Conservation (phyloP, 2,329 filamentous ascomycete genomes). For the Teratosphaeria gauchensis region DNA sequence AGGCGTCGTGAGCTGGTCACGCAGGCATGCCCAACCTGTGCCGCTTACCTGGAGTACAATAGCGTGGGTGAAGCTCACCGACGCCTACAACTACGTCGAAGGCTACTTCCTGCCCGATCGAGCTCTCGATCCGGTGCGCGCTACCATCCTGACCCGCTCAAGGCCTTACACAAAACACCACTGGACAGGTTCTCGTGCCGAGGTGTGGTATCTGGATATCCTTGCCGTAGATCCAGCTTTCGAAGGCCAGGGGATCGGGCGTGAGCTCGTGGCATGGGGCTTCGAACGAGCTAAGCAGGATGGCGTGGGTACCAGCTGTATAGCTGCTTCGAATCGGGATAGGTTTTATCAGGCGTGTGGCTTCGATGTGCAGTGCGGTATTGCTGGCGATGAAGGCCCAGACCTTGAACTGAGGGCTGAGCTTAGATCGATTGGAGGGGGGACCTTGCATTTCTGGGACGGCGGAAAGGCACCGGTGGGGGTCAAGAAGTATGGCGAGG, state of each 20-base stretch:
- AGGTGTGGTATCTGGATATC: conserved; percentile 18
- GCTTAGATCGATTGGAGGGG: conserved; percentile 11
- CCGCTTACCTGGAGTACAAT: conserved; percentile 1
- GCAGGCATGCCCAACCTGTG: conserved; percentile 7
- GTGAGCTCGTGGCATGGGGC: conserved; percentile 18
- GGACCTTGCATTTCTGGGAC: conserved; percentile 18
- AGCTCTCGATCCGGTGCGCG: conserved; percentile 11
- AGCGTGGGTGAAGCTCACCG: conserved; percentile 7
- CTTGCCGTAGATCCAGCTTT: conserved; percentile 16
- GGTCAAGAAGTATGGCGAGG: conserved; percentile 11
- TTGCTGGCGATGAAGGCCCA: conserved; percentile 12
- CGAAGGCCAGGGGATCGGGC: conserved; percentile 16
- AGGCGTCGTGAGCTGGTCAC: conserved; percentile 18
- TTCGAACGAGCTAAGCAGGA: conserved; percentile 27
- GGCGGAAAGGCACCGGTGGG: conserved; percentile 11
- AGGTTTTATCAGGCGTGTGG: conserved; percentile 19
- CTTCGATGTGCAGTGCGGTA: conserved; percentile 14
- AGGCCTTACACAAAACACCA: conserved; percentile 13
- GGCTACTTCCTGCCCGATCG: conserved; percentile 15
- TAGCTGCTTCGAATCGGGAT: conserved; percentile 16
- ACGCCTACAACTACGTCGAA: conserved; percentile 13
- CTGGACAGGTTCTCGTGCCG: conserved; percentile 16
- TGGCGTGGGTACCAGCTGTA: conserved; percentile 41
- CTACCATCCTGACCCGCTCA: conserved; percentile 6
- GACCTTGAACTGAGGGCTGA: not conserved